Evolutionary conservation across 176 grass and related monocot species (phyloP).

Genomic region (Oropetium thomaeum): DNA sequence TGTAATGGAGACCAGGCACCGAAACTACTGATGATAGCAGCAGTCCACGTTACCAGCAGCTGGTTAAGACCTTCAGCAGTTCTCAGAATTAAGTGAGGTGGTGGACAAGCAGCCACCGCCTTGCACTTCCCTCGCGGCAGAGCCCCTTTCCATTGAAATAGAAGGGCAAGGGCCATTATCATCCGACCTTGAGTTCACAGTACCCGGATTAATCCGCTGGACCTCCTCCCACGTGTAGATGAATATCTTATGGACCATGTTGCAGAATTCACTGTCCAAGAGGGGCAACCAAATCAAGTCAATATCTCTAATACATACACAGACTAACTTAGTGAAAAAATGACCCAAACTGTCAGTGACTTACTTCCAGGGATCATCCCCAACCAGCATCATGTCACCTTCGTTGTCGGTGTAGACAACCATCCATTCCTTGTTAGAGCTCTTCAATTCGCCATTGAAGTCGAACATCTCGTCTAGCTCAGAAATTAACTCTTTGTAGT

Average conservation of each 20-base stretch:
- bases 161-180: constrained; percentile 51
- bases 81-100: constrained; percentile 56
- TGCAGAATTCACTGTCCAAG: constrained; percentile 81
- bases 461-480: constrained; percentile 97
- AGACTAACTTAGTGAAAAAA: neutral
- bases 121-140: constrained; percentile 37
- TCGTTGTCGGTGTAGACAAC: constrained; percentile 92
- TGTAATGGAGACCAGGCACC: neutral
- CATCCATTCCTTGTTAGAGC: constrained; percentile 68
- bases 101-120: constrained; percentile 41
- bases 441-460: constrained; percentile 69
- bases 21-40: neutral
- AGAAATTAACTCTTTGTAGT: constrained; percentile 56
- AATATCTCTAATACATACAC: constrained; percentile 2
- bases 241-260: constrained; percentile 85
- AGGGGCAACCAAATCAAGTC: neutral
- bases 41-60: constrained; percentile 8
- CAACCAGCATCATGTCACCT: constrained; percentile 98
- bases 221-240: constrained; percentile 89
- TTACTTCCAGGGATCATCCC: constrained; percentile 94
- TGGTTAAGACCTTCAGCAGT: constrained; percentile 40
- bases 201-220: constrained; percentile 77
- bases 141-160: constrained; percentile 49
- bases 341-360: constrained; percentile 18
- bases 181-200: constrained; percentile 57